Evolutionary conservation across 1,139 yeast species (phyloP).

Genomic region (Pichia terricola): DNA sequence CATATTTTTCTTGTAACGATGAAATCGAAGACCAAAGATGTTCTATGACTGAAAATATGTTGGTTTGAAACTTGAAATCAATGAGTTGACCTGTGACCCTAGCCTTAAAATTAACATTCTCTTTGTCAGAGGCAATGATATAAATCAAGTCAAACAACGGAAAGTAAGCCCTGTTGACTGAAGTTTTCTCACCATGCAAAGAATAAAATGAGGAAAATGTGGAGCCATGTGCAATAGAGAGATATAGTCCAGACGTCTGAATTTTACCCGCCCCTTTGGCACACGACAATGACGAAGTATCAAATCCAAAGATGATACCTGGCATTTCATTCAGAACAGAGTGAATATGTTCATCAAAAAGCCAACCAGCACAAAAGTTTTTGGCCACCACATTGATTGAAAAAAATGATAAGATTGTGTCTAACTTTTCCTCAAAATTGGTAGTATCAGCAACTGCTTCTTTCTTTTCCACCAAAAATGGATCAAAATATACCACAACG

Average conservation of each 20-base stretch:
- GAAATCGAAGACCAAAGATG: slow-evolving; percentile 16
- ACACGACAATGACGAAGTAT: slow-evolving; percentile 53
- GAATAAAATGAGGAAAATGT: slow-evolving; percentile 41
- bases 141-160: slow-evolving; percentile 59
- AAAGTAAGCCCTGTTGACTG: slow-evolving; percentile 51
- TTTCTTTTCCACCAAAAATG: not conserved
- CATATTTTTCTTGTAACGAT: slow-evolving; percentile 18
- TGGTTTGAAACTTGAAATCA: slow-evolving; percentile 47
- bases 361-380: slow-evolving; percentile 70
- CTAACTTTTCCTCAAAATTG: slow-evolving; percentile 7
- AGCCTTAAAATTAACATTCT: slow-evolving; percentile 30
- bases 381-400: slow-evolving; percentile 54
- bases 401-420: slow-evolving; percentile 27
- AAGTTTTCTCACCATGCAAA: slow-evolving; percentile 30
- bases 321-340: slow-evolving; percentile 31
- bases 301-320: slow-evolving; percentile 73
- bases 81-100: slow-evolving; percentile 55
- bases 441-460: not conserved
- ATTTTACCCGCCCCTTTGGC: slow-evolving; percentile 57
- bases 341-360: slow-evolving; percentile 34
- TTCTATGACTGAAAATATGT: slow-evolving; percentile 18
- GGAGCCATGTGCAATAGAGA: slow-evolving; percentile 57
- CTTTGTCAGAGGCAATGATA: slow-evolving; percentile 29
- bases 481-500: slow-evolving; percentile 1
- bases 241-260: slow-evolving; percentile 52